A percentile compares a stretch with the other conserved stretches of the same genome.
phyloP scores from a whole-genome alignment of 345 rosid species.

The Gossypium herbaceum region DNA sequence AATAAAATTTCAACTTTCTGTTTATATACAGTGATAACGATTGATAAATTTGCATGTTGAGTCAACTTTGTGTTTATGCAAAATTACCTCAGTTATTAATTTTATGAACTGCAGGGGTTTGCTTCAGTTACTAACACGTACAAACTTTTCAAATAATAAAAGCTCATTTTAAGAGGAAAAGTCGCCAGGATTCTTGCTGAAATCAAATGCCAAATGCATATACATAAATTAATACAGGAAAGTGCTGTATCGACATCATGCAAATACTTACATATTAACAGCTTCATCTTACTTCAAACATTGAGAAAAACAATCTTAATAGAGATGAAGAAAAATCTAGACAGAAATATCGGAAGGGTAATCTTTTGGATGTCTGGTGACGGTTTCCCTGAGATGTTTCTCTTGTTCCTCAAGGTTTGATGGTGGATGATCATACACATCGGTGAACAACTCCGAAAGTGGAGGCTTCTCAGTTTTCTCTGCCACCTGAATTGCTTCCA shows the following conservation, averaged over 20 bases:
- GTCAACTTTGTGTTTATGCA: not conserved
- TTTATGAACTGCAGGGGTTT: not conserved
- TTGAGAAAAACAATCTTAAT: not conserved
- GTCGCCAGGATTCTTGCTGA: not conserved
- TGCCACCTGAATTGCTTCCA: slow-evolving; percentile 63
- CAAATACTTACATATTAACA: not conserved
- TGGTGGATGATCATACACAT: slow-evolving; percentile 62
- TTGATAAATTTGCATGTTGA: too few relatives aligned
- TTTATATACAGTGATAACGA: too few relatives aligned
- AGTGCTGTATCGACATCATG: not conserved
- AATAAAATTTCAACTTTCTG: too few relatives aligned
- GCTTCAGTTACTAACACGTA: not conserved
- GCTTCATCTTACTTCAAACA: not conserved
- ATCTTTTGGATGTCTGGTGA: slow-evolving; percentile 47
- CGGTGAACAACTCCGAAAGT: slow-evolving; percentile 50
- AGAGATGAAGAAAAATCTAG: slow-evolving; percentile 12
- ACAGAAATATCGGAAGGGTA: slow-evolving; percentile 51
- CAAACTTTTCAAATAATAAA: not conserved
- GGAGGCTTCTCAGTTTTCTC: slow-evolving; percentile 66
- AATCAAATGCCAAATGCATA: not conserved
- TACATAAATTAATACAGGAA: not conserved
- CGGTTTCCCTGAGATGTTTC: slow-evolving; percentile 40
- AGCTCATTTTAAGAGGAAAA: not conserved
- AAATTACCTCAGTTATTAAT: not conserved
- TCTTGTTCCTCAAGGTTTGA: slow-evolving; percentile 61